Percentiles rank a stretch among this genome's conserved stretches.
Evolutionary conservation across 2,329 filamentous ascomycete species (phyloP).

Genomic region (Ophiognomonia clavigignenti-juglandacearum): DNA sequence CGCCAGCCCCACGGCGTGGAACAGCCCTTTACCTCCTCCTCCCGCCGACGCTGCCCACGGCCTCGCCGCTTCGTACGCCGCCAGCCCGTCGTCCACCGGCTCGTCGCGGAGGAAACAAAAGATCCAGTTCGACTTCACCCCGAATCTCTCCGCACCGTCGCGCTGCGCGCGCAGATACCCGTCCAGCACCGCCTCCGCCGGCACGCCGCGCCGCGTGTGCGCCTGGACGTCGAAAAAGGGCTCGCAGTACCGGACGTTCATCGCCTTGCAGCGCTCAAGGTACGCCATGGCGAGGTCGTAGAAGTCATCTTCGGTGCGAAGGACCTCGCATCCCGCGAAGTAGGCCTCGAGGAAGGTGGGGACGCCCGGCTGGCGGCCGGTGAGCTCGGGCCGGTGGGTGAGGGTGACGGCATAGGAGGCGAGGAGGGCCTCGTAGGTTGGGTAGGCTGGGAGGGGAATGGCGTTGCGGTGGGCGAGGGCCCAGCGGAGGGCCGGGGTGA

Average conservation of each 20-base stretch:
- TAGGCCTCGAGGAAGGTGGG: slow-evolving; percentile 30
- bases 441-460: slow-evolving; percentile 25
- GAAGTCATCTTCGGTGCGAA: slow-evolving; percentile 31
- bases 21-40: slow-evolving; percentile 29
- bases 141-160: slow-evolving; percentile 22
- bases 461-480: slow-evolving; percentile 34
- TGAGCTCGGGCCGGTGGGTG: slow-evolving; percentile 33
- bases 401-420: slow-evolving; percentile 29
- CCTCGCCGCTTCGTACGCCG: slow-evolving; percentile 31
- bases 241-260: slow-evolving; percentile 36
- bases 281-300: slow-evolving; percentile 36
- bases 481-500: slow-evolving; percentile 36
- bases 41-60: slow-evolving; percentile 31
- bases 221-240: slow-evolving; percentile 39
- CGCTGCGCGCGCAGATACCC: slow-evolving; percentile 30
- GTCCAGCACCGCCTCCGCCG: slow-evolving; percentile 26
- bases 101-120: slow-evolving; percentile 39
- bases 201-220: slow-evolving; percentile 32
- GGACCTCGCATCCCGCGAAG: slow-evolving; percentile 27
- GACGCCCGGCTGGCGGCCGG: slow-evolving; percentile 25
- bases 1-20: slow-evolving; percentile 42
- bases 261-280: slow-evolving; percentile 24
- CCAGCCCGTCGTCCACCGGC: slow-evolving; percentile 31
- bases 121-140: slow-evolving; percentile 32
- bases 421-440: slow-evolving; percentile 26